Base-by-base conservation (phyloP, 192 early-diverging fungal genomes). In the Umbelopsis isabellina region DNA sequence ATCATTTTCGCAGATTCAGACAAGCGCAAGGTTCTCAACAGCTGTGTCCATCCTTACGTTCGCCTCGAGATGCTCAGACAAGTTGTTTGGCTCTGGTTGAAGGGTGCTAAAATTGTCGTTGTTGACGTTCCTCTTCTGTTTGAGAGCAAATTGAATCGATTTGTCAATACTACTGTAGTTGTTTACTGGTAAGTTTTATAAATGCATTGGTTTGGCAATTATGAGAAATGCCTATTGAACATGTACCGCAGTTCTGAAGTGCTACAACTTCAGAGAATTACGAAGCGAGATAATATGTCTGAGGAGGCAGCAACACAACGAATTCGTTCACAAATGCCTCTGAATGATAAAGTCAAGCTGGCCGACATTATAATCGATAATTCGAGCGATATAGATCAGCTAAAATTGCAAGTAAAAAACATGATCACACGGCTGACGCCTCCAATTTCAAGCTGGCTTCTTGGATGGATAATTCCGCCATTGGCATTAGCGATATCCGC, bases 121-220 rank as follows among this genome's bases (percentile, higher is more conserved):
- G 82, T 98, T 48, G 97, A 99, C 77, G 93, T 93, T 1, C 97
- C 97, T n/a, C 79, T 99, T 50, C 83, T 99, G 66, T 90, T 94
- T 58, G 97, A 99, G 73, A 86, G 90, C 16, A 88, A 91, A 15
- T 73, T 97, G 67, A 83, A 93, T 72, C 81, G 81, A 49, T 88
- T 89, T 69, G 89, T 97, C 27, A 87, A 86, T 46, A 73, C 80
- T 6, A 88, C 88, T 9, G 80, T 93, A 23, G 96, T 98, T 2
- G 90, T 98, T 3, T 95, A 91, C 67, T 91, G 91, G 91, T 94
- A 81, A 75, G 76, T 35, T 48, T 16, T 11, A 8, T 16, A 7
- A 30, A 8, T 45, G 30, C 0, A 13, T 13, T 46, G 4, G 27
- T 50, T 25, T 66, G 35, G 13, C 18, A 35, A 35, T 5, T 16